Percentiles rank a stretch among this genome's conserved stretches.
Evolutionary conservation across 2,329 filamentous ascomycete species (phyloP).

Genomic region (Sporothrix brunneoviolacea): DNA sequence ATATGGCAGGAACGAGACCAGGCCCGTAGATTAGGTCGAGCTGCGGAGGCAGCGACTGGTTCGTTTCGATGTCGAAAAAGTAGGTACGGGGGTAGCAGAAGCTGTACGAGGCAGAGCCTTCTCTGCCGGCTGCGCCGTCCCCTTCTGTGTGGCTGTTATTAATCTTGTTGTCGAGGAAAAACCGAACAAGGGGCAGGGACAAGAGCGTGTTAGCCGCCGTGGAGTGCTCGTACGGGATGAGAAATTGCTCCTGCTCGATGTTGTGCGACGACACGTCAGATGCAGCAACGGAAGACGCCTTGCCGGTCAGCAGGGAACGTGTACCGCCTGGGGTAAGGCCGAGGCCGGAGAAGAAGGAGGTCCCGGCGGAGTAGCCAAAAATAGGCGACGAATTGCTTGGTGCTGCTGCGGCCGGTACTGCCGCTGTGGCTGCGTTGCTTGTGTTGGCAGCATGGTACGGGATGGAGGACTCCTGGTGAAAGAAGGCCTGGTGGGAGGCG

Average conservation of each 20-base stretch:
- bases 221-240: slow-evolving; percentile 31
- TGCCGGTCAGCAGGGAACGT: background rate
- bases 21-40: slow-evolving; percentile 23
- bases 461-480: background rate
- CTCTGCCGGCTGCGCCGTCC: too few relatives aligned
- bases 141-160: too few relatives aligned
- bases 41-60: slow-evolving; percentile 25
- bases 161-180: slow-evolving; percentile 21
- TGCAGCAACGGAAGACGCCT: background rate
- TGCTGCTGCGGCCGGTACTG: background rate
- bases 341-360: background rate
- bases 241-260: slow-evolving; percentile 29
- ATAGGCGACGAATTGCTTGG: background rate
- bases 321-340: background rate
- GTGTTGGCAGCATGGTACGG: background rate
- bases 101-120: too few relatives aligned
- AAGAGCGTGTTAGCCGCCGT: slow-evolving; percentile 29
- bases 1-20: background rate
- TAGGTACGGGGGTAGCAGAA: slow-evolving; percentile 25
- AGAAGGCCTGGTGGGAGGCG: background rate
- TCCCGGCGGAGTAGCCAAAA: background rate
- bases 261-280: slow-evolving; percentile 6
- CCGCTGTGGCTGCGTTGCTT: background rate
- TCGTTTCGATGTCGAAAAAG: slow-evolving; percentile 30
- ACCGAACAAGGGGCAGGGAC: slow-evolving; percentile 27